Conservation (phyloP, 257 asterid species). For the Capsicum rhomboideum region DNA sequence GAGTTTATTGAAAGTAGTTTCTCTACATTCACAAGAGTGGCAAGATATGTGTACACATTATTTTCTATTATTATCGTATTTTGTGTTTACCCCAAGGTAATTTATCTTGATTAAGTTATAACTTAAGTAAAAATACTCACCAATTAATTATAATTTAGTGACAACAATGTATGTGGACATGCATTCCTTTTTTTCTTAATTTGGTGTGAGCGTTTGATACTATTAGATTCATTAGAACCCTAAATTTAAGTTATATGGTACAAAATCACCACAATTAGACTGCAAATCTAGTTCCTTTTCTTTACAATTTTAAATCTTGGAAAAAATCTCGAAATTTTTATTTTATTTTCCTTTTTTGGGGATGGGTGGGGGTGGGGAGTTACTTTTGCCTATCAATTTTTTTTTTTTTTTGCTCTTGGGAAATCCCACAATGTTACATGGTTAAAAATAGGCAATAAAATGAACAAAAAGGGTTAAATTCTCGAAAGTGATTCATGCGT, state of each 20-base stretch:
- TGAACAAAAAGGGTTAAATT: background rate
- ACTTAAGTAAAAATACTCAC: too few species aligned
- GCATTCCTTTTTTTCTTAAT: background rate
- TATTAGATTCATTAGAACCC: too few species aligned
- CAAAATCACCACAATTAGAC: background rate
- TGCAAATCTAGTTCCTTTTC: background rate
- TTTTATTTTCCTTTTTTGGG: background rate
- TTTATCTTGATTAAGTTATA: background rate
- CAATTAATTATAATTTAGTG: too few species aligned
- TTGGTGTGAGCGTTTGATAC: background rate
- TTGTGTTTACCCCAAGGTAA: background rate
- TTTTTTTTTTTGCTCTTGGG: too few species aligned
- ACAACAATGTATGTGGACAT: too few species aligned
- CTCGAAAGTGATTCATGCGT: background rate
- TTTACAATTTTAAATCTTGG: background rate
- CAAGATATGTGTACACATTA: too few species aligned
- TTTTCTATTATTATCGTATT: too few species aligned
- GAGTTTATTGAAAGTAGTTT: too few species aligned
- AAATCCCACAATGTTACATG: background rate
- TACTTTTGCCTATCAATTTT: too few species aligned
- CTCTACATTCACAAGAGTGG: too few species aligned
- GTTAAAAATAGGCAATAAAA: background rate
- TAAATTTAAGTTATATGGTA: background rate
- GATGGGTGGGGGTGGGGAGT: background rate
- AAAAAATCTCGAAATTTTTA: background rate